phyloP scores from a whole-genome alignment of 202 grass and related monocot genomes.

The Brachypodium distachyon region DNA sequence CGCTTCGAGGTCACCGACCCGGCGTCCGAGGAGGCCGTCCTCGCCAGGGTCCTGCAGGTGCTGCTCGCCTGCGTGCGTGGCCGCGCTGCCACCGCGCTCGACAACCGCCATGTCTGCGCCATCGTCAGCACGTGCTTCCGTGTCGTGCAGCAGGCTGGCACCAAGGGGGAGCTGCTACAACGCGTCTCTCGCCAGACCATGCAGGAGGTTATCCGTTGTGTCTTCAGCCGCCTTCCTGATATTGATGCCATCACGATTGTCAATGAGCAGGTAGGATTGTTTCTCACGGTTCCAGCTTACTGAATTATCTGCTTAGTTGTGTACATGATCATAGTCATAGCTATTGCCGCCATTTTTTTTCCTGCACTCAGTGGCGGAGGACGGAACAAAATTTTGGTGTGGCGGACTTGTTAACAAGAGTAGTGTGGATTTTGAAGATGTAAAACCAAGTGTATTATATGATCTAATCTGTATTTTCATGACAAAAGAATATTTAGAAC shows the following conservation, averaged over 20 bases:
- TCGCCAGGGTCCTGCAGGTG: conserved; percentile 87
- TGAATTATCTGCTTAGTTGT: background rate
- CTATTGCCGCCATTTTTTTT: background rate
- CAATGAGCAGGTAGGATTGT: conserved; percentile 20
- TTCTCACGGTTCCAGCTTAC: background rate
- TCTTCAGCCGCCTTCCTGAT: conserved; percentile 58
- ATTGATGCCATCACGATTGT: background rate
- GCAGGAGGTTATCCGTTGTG: conserved; percentile 83
- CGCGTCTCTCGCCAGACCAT: conserved; percentile 91
- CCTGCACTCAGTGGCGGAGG: too few relatives aligned
- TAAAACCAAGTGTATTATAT: too few relatives aligned
- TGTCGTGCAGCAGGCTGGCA: conserved; percentile 95
- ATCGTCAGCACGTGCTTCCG: conserved; percentile 93
- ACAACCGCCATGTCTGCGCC: conserved; percentile 78
- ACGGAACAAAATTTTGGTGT: too few relatives aligned
- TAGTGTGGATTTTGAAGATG: too few relatives aligned
- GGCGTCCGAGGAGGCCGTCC: conserved; percentile 87
- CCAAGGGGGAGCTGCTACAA: conserved; percentile 92
- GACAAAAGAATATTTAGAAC: too few relatives aligned
- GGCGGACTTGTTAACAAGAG: too few relatives aligned
- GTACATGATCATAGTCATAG: background rate
- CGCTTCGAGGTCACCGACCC: conserved; percentile 94
- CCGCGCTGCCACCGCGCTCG: conserved; percentile 44
- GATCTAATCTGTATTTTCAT: too few relatives aligned
- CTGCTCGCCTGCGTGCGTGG: conserved; percentile 72